A percentile compares a stretch with the other conserved stretches of the same genome.
phyloP scores from a whole-genome alignment of 2,329 filamentous ascomycete genomes.

The Graphiopsis chlorocephala region DNA sequence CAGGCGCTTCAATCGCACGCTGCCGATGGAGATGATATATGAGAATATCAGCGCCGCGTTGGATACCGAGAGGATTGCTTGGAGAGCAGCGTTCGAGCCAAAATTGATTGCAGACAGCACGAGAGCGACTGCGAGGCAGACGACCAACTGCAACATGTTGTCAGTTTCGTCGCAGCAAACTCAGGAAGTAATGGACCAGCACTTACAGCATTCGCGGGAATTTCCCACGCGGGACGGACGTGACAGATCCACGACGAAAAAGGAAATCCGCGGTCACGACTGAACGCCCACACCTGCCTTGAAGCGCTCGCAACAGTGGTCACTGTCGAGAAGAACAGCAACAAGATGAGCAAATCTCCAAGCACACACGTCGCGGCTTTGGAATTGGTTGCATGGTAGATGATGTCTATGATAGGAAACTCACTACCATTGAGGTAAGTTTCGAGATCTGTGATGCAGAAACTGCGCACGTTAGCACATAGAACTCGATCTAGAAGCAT shows the following conservation, averaged over 20 bases:
- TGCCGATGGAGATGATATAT: slow-evolving; percentile 35
- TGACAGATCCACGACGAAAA: slow-evolving; percentile 34
- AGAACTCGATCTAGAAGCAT: slow-evolving; percentile 28
- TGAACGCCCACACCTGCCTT: slow-evolving; percentile 36
- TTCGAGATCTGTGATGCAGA: slow-evolving; percentile 10
- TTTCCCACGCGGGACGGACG: slow-evolving; percentile 31
- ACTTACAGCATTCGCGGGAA: slow-evolving; percentile 35
- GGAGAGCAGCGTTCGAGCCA: slow-evolving; percentile 41
- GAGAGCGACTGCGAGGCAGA: slow-evolving; percentile 30
- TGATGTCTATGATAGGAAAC: slow-evolving; percentile 19
- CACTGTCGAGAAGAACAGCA: slow-evolving; percentile 36
- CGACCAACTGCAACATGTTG: background rate
- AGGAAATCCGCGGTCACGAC: slow-evolving; percentile 34
- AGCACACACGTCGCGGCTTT: slow-evolving; percentile 31
- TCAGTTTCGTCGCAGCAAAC: slow-evolving; percentile 1
- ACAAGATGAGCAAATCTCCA: slow-evolving; percentile 30
- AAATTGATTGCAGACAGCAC: slow-evolving; percentile 42
- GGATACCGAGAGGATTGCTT: slow-evolving; percentile 41
- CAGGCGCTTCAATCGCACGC: slow-evolving; percentile 34
- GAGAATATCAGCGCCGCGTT: slow-evolving; percentile 35
- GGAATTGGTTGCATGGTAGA: slow-evolving; percentile 31
- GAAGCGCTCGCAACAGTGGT: slow-evolving; percentile 36
- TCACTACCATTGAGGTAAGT: background rate
- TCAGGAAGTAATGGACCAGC: slow-evolving; percentile 7
- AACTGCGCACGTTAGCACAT: background rate